Percentiles rank a stretch among this genome's conserved stretches.
phyloP scores from a whole-genome alignment of 2,329 filamentous ascomycete genomes.

The Trichoderma afroharzianum region DNA sequence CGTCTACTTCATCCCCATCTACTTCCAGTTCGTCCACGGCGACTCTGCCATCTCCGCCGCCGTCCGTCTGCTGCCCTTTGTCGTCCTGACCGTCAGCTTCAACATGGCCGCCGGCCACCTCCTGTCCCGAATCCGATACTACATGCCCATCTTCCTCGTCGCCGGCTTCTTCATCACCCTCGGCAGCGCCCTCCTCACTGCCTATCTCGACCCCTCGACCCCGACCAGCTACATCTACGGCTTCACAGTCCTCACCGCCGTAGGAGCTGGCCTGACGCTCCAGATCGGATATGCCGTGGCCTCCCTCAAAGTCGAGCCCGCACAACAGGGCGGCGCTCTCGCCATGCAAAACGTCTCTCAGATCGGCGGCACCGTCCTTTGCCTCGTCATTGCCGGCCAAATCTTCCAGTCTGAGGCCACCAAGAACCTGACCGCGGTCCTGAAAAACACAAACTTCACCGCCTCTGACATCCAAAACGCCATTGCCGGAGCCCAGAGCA shows the following conservation, averaged over 20 bases:
- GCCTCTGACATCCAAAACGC: conserved; percentile 15
- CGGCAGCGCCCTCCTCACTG: conserved; percentile 8
- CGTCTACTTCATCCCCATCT: conserved; percentile 21
- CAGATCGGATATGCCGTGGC: conserved; percentile 31
- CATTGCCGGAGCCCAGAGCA: conserved; percentile 17
- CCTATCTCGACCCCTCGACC: conserved; percentile 5
- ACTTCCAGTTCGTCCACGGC: conserved; percentile 21
- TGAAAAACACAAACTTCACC: background rate
- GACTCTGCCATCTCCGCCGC: conserved; percentile 18
- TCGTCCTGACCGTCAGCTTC: background rate
- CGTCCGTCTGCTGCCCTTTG: conserved; percentile 18
- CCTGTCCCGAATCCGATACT: conserved; percentile 9
- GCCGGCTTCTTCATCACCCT: conserved; percentile 18
- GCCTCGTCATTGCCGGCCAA: conserved; percentile 27
- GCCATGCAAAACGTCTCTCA: conserved; percentile 29
- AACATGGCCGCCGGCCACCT: conserved; percentile 10
- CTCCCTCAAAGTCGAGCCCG: conserved; percentile 9
- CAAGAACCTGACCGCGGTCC: background rate
- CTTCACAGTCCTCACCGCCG: conserved; percentile 17
- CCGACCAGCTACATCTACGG: conserved; percentile 19
- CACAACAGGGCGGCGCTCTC: background rate
- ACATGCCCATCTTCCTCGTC: conserved; percentile 16
- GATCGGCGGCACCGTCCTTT: conserved; percentile 21
- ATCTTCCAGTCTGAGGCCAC: conserved; percentile 31
- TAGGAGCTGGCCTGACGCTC: conserved; percentile 18